phyloP scores from a whole-genome alignment of 768 basidiomycete species.

The Leccinellum albellum region DNA sequence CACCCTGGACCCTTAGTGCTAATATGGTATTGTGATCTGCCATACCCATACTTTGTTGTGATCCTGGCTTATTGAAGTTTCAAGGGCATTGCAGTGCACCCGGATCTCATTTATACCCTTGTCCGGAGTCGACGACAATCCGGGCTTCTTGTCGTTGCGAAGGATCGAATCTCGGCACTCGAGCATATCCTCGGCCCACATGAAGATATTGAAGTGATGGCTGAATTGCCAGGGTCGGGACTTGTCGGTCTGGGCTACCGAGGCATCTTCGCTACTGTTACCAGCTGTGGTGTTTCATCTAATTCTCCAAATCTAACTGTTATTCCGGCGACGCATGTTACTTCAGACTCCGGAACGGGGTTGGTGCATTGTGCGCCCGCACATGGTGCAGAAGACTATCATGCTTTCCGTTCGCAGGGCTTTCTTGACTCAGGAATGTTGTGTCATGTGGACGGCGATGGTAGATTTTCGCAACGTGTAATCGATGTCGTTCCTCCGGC shows the following conservation, averaged over 20 bases:
- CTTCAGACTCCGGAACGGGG: constrained; percentile 85
- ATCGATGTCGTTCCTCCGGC: constrained; percentile 42
- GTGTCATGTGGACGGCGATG: constrained; percentile 80
- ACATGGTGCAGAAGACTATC: constrained; percentile 92
- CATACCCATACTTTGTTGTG: neutral
- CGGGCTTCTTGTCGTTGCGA: constrained; percentile 45
- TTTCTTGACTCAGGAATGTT: constrained; percentile 51
- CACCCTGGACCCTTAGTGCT: constrained; percentile 93
- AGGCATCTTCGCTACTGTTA: constrained; percentile 51
- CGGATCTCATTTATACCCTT: constrained; percentile 64
- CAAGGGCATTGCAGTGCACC: constrained; percentile 86
- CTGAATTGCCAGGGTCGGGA: constrained; percentile 34
- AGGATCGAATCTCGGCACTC: constrained; percentile 44
- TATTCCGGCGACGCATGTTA: constrained; percentile 74
- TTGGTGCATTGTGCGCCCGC: constrained; percentile 95
- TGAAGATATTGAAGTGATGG: constrained; percentile 18
- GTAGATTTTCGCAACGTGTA: constrained; percentile 63
- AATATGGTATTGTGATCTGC: constrained; percentile 66
- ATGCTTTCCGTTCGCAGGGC: constrained; percentile 58
- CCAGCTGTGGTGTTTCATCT: neutral
- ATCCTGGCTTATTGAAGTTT: neutral
- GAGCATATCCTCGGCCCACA: constrained; percentile 20
- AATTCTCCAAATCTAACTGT: constrained; percentile 35
- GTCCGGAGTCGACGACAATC: constrained; percentile 33
- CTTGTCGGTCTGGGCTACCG: constrained; percentile 60